phyloP scores from a whole-genome alignment of 495 filamentous ascomycete species.

The Xylaria flabelliformis region DNA sequence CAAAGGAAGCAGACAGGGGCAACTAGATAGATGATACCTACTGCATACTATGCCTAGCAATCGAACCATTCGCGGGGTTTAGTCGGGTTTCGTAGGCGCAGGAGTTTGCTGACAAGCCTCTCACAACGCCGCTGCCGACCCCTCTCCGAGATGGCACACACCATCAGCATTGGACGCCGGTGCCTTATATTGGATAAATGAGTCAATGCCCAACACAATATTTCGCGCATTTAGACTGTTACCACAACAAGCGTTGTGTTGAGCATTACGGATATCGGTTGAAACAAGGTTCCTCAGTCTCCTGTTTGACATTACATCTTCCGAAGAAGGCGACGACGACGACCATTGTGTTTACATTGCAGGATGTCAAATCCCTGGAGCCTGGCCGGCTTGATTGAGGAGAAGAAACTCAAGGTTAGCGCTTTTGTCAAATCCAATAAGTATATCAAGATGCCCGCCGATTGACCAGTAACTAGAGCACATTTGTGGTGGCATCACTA shows the following conservation, averaged over 20 bases:
- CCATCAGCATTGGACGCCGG: not conserved
- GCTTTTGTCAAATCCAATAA: not conserved
- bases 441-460: not conserved
- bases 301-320: not conserved
- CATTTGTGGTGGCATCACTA: conserved; percentile 47
- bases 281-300: not conserved
- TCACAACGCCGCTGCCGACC: not conserved
- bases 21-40: not conserved
- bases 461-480: conserved; percentile 32
- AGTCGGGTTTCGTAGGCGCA: not conserved
- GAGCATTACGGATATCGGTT: not conserved
- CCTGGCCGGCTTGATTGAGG: conserved; percentile 16
- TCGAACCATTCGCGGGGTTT: not conserved
- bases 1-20: not conserved
- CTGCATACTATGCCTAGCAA: not conserved
- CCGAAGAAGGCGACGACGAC: not conserved
- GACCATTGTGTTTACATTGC: not conserved
- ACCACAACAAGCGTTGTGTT: not conserved
- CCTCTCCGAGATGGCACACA: not conserved
- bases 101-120: not conserved
- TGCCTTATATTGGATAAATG: conserved; percentile 1
- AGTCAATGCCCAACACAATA: not conserved
- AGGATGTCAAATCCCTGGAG: conserved; percentile 22
- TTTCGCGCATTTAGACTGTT: not conserved
- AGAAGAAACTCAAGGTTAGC: conserved; percentile 17